Evolutionary conservation across 1,284 basidiomycete species (phyloP).

Genomic region (Boletellus deceptivus): DNA sequence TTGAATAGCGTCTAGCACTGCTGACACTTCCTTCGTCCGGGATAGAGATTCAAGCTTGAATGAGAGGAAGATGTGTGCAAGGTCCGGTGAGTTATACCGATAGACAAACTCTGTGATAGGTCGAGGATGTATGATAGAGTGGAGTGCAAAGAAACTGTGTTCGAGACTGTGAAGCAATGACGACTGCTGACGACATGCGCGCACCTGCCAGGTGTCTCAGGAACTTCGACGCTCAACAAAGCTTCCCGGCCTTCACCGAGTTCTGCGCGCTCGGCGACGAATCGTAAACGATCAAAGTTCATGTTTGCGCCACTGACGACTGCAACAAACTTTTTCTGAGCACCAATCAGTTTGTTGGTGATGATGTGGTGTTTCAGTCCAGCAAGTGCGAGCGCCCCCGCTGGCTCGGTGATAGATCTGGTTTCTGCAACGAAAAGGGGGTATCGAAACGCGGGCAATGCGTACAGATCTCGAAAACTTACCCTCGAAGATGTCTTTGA

Average conservation of each 20-base stretch:
- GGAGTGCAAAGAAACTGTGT: slow-evolving; percentile 83
- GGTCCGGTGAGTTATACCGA: slow-evolving; percentile 69
- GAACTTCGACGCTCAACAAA: slow-evolving; percentile 89
- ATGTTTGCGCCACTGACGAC: slow-evolving; percentile 97
- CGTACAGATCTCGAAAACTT: slow-evolving; percentile 15
- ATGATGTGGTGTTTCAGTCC: slow-evolving; percentile 89
- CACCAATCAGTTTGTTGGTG: slow-evolving; percentile 77
- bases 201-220: slow-evolving; percentile 87
- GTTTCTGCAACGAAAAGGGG: slow-evolving; percentile 61
- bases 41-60: slow-evolving; percentile 76
- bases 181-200: slow-evolving; percentile 18
- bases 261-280: slow-evolving; percentile 97
- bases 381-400: slow-evolving; percentile 93
- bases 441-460: slow-evolving; percentile 2
- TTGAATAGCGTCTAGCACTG: slow-evolving; percentile 63
- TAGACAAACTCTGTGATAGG: slow-evolving; percentile 98
- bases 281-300: slow-evolving; percentile 96
- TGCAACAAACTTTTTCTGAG: slow-evolving; percentile 86
- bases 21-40: slow-evolving; percentile 66
- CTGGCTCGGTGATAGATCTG: slow-evolving; percentile 92
- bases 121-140: slow-evolving; percentile 86
- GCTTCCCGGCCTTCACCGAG: slow-evolving; percentile 95
- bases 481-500: slow-evolving; percentile 99
- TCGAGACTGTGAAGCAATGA: slow-evolving; percentile 8
- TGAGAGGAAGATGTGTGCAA: slow-evolving; percentile 87